Base-by-base conservation (phyloP, 495 filamentous ascomycete genomes). In the Aspergillus funiculosus region DNA sequence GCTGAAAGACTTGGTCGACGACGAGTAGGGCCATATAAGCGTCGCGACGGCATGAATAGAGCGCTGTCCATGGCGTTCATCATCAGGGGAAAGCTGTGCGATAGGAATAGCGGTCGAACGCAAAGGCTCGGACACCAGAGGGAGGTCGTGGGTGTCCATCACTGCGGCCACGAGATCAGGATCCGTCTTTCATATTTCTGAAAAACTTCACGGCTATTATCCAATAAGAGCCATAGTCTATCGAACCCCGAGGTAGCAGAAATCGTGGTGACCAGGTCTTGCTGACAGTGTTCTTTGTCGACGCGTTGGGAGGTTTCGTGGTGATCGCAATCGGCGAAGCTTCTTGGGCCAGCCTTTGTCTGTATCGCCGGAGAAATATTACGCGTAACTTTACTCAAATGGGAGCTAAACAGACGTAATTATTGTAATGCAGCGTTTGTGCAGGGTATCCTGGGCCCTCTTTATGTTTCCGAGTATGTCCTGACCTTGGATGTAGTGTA, bases 11-110 rank as follows among this genome's bases (percentile, higher is more conserved):
- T 74, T 72, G 5, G 75, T 82, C 10, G 86, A 83, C 5, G 81
- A 82, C 25, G 85, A 94, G 63, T 86, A 98, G 0, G 92, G 92
- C 91, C 92, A 96, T 34, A 89, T 78, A 13, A 98, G 79, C 4
- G 85, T 87, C 25, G 95, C 81, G 1, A 87, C 72, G 10, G 82
- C 89, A 39, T 68, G 63, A 20, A 89, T 68, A n/a, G 64, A 67
- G 35, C 58, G 61, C 5, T 51, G 41, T 7, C 61, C 52, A 4
- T 51, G 30, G 18, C 58, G 26, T 27, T 68, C 53, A 39, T 72
- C 58, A 19, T 59, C 54, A n/a, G 87, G 87, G 7, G 67, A 63
- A 39, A 92, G 74, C 53, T 83, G 68, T 22, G 86, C 77, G 55
- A 94, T 89, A 17, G 85, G 71, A 36, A 81, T 71, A 20, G 63